These are phyloP conservation scores for Chrysoporthe puriensis DNA, from an alignment of 2,329 filamentous ascomycete species.

Conservation along the genomic window DNA sequence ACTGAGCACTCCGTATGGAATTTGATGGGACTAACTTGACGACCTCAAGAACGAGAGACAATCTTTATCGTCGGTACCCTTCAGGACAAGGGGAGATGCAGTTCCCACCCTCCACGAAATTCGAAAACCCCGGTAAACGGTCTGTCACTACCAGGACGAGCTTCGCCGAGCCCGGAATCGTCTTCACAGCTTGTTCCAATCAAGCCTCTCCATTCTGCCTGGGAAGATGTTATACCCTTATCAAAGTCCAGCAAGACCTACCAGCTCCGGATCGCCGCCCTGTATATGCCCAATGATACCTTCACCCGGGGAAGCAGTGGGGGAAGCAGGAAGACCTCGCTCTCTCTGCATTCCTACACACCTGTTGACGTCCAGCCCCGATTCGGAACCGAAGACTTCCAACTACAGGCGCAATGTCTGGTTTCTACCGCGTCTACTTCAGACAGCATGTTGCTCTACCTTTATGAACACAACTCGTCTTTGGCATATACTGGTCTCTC, in stretches of 20 bases:
- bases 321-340: constrained; percentile 35
- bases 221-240: constrained; percentile 52
- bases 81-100: constrained; percentile 57
- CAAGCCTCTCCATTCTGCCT: constrained; percentile 52
- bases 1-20: not conserved
- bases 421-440: constrained; percentile 43
- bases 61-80: constrained; percentile 67
- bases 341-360: constrained; percentile 46
- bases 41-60: constrained; percentile 46
- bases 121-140: constrained; percentile 44
- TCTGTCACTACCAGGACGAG: constrained; percentile 25
- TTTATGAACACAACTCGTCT: constrained; percentile 58
- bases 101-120: constrained; percentile 57
- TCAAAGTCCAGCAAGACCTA: constrained; percentile 43
- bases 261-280: constrained; percentile 48
- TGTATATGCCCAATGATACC: constrained; percentile 47
- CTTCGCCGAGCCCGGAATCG: constrained; percentile 31
- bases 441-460: constrained; percentile 53
- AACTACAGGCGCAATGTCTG: constrained; percentile 49
- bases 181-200: constrained; percentile 39
- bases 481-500: constrained; percentile 39
- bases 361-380: constrained; percentile 44
- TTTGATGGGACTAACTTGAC: not conserved
- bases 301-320: constrained; percentile 36
- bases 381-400: constrained; percentile 43